phyloP scores from a whole-genome alignment of 2,329 filamentous ascomycete genomes.

The Aspergillus puulaauensis region DNA sequence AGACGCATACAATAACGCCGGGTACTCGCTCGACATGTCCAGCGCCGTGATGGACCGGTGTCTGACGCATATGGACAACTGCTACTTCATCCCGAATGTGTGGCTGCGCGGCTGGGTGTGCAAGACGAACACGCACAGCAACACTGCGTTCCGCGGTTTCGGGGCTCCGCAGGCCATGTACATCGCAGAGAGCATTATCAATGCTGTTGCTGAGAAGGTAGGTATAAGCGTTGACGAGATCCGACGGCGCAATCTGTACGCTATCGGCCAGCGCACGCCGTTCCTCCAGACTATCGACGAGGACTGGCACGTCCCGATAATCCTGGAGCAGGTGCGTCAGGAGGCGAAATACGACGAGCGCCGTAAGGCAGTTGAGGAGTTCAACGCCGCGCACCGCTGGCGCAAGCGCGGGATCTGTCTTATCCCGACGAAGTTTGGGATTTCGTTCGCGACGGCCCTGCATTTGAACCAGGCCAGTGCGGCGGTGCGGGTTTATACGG shows the following conservation, averaged over 20 bases:
- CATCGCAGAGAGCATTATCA: conserved; percentile 84
- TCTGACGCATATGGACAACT: conserved; percentile 82
- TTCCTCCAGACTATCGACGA: conserved; percentile 43
- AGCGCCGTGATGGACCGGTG: conserved; percentile 82
- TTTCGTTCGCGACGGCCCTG: conserved; percentile 84
- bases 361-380: conserved; percentile 68
- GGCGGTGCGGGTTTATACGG: conserved; percentile 94
- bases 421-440: conserved; percentile 95
- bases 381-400: conserved; percentile 88
- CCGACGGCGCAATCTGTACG: conserved; percentile 87
- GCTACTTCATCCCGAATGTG: conserved; percentile 86
- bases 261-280: conserved; percentile 30
- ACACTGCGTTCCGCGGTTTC: conserved; percentile 96
- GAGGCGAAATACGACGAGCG: conserved; percentile 72
- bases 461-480: conserved; percentile 97
- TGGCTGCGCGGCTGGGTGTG: conserved; percentile 80
- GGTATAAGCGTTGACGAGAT: conserved; percentile 79
- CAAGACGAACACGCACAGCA: conserved; percentile 96
- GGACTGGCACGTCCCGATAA: conserved; percentile 93
- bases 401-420: conserved; percentile 85
- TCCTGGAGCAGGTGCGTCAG: conserved; percentile 85
- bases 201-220: conserved; percentile 84
- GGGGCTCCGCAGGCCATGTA: conserved; percentile 96
- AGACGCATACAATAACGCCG: conserved; percentile 91
- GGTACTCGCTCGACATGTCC: conserved; percentile 70